Evolutionary conservation across 2,329 filamentous ascomycete species (phyloP).

Genomic region (Talaromyces piceae): DNA sequence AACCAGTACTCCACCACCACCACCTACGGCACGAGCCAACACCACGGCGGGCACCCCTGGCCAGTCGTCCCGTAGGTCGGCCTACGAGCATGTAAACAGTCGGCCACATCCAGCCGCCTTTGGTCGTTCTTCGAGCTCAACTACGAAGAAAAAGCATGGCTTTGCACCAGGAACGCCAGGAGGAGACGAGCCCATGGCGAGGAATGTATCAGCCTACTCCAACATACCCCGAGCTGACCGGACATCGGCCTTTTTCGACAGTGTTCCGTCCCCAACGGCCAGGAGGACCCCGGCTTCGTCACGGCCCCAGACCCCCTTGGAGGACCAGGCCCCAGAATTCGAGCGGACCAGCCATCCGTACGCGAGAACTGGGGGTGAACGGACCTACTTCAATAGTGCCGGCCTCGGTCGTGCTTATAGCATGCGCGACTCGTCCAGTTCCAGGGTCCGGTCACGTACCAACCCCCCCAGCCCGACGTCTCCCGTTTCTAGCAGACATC

Average conservation of each 20-base stretch:
- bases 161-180: constrained; percentile 53
- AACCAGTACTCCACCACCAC: constrained; percentile 15
- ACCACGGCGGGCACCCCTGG: constrained; percentile 15
- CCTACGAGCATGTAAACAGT: constrained; percentile 32
- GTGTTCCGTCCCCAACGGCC: constrained; percentile 34
- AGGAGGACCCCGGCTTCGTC: constrained; percentile 29
- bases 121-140: constrained; percentile 25
- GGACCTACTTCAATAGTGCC: constrained; percentile 47
- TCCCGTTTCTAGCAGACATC: constrained; percentile 27
- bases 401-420: constrained; percentile 47
- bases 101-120: constrained; percentile 25
- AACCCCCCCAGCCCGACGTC: constrained; percentile 29
- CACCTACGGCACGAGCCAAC: constrained; percentile 12
- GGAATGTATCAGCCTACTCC: constrained; percentile 45
- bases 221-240: constrained; percentile 29
- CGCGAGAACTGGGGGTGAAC: constrained; percentile 48
- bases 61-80: constrained; percentile 25
- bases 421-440: constrained; percentile 43
- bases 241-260: constrained; percentile 25
- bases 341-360: constrained; percentile 50
- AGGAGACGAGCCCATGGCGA: constrained; percentile 53
- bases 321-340: constrained; percentile 33
- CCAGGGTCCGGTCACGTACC: constrained; percentile 26
- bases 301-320: constrained; percentile 14
- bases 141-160: constrained; percentile 46